Evolutionary conservation across 2,329 filamentous ascomycete genomes (phyloP).

Genomic region (Alternaria consortialis): DNA sequence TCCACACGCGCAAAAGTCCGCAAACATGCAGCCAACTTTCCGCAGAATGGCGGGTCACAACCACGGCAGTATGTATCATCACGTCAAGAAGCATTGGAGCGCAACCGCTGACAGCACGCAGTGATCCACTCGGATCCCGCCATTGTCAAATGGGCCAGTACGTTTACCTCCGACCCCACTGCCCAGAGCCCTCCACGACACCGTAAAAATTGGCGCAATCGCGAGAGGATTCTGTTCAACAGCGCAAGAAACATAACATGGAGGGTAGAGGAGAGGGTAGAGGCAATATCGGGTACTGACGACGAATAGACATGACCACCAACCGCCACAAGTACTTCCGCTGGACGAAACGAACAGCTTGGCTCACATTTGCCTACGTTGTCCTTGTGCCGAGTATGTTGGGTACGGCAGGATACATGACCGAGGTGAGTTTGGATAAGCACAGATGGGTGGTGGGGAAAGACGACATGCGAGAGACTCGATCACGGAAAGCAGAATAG

Average conservation of each 20-base stretch:
- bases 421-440: slow-evolving; percentile 75
- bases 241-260: not conserved
- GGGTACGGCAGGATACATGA: slow-evolving; percentile 77
- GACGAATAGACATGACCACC: slow-evolving; percentile 73
- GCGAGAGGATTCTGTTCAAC: not conserved
- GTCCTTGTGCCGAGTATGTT: slow-evolving; percentile 75
- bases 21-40: slow-evolving; percentile 21
- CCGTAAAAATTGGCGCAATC: no score
- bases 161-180: slow-evolving; percentile 52
- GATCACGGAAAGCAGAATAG: not conserved
- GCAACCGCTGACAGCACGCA: slow-evolving; percentile 46
- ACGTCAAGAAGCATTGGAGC: not conserved
- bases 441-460: not conserved
- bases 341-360: slow-evolving; percentile 86
- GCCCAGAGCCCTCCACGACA: not conserved
- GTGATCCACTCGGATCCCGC: slow-evolving; percentile 64
- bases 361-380: slow-evolving; percentile 80
- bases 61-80: slow-evolving; percentile 31
- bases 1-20: slow-evolving; percentile 23
- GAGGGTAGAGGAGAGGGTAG: not conserved
- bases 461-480: slow-evolving; percentile 20
- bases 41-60: slow-evolving; percentile 42
- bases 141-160: slow-evolving; percentile 64
- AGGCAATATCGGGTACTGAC: slow-evolving; percentile 17
- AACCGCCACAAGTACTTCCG: slow-evolving; percentile 95